Percentiles rank a stretch among this genome's conserved stretches.
phyloP scores from a whole-genome alignment of 441 rosid genomes.

The Erysimum cheiri region DNA sequence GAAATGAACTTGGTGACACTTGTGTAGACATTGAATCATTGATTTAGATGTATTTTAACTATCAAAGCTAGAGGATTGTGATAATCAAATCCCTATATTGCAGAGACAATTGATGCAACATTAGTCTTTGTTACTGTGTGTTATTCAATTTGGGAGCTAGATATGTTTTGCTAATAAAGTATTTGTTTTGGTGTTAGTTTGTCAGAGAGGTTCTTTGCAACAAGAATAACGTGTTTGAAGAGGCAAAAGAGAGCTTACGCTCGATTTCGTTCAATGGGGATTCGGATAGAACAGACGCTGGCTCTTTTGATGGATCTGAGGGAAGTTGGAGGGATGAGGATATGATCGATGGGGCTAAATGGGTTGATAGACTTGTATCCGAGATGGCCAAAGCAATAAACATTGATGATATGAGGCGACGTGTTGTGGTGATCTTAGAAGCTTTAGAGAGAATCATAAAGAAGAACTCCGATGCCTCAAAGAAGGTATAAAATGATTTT shows the following conservation, averaged over 20 bases:
- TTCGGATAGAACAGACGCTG: constrained; percentile 38
- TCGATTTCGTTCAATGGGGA: constrained; percentile 38
- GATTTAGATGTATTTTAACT: too few species aligned
- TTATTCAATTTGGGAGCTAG: not conserved
- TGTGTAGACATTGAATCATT: not conserved
- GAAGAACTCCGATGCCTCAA: constrained; percentile 40
- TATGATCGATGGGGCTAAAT: constrained; percentile 43
- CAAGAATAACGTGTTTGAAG: constrained; percentile 51
- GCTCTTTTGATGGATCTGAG: constrained; percentile 25
- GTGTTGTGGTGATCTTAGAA: constrained; percentile 52
- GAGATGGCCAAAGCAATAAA: constrained; percentile 55
- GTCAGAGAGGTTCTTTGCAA: constrained; percentile 43
- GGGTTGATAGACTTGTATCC: constrained; percentile 61
- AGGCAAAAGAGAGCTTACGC: constrained; percentile 49
- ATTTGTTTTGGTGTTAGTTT: constrained; percentile 40
- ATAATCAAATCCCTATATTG: not conserved
- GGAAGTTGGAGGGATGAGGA: constrained; percentile 29
- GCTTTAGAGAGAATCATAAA: constrained; percentile 48
- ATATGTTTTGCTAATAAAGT: not conserved
- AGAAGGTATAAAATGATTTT: constrained; percentile 44
- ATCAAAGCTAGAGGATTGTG: not conserved
- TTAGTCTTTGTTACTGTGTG: constrained; percentile 8
- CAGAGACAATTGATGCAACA: not conserved
- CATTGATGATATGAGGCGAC: constrained; percentile 53
- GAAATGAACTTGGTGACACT: not conserved